These are phyloP conservation scores for Heimioporus sp. DNA, from an alignment of 768 basidiomycete species.

Conservation along the genomic window DNA sequence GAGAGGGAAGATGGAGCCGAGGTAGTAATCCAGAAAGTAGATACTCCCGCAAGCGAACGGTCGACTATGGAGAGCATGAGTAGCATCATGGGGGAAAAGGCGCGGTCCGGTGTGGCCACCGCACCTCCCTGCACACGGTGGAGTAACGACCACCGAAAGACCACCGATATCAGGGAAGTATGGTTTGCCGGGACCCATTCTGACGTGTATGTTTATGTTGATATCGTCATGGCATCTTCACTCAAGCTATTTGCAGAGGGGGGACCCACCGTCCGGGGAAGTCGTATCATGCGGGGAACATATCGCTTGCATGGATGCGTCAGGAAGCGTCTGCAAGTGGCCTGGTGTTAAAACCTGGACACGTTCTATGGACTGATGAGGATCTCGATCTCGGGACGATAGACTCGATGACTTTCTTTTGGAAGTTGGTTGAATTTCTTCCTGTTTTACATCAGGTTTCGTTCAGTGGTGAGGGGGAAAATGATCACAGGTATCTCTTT, in stretches of 20 bases:
- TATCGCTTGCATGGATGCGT: constrained; percentile 31
- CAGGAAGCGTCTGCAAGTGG: constrained; percentile 25
- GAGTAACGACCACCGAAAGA: neutral
- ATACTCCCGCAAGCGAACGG: neutral
- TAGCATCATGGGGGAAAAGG: neutral
- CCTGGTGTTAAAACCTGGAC: constrained; percentile 18
- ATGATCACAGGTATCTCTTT: constrained; percentile 1
- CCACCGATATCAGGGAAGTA: constrained; percentile 46
- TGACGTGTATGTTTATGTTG: constrained; percentile 24
- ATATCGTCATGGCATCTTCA: neutral
- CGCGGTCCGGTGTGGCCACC: neutral
- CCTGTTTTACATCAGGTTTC: constrained; percentile 17
- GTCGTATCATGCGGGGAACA: constrained; percentile 12
- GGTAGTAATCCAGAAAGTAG: neutral
- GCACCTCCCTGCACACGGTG: neutral
- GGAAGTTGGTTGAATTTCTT: constrained; percentile 14
- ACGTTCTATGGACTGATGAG: constrained; percentile 17
- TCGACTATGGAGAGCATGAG: neutral
- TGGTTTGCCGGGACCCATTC: constrained; percentile 54
- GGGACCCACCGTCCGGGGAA: constrained; percentile 14
- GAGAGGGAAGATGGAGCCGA: neutral
- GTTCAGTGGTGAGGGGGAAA: constrained; percentile 14
- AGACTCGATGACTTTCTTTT: constrained; percentile 13
- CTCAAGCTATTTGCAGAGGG: constrained; percentile 5
- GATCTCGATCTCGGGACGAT: constrained; percentile 16